A percentile compares a stretch with the other conserved stretches of the same genome.
These are phyloP conservation scores for Flaveria ramosissima DNA, from an alignment of 129 eudicot genomes.

Conservation along the genomic window DNA sequence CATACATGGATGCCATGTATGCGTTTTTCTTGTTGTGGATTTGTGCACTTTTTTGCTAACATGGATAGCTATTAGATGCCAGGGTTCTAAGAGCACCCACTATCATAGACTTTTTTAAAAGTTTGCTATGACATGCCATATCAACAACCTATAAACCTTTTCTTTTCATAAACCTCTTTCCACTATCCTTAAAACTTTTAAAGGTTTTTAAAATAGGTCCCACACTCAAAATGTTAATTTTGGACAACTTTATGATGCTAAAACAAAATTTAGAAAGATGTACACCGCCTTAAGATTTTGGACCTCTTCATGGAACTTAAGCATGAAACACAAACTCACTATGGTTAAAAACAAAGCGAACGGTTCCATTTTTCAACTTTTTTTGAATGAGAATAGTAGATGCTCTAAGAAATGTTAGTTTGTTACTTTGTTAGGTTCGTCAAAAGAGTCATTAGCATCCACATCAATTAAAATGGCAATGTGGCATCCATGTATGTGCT, in stretches of 20 bases:
- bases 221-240: background rate
- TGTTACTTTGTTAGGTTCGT: background rate
- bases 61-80: background rate
- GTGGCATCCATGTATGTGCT: background rate
- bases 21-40: background rate
- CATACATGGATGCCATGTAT: background rate
- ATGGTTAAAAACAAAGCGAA: background rate
- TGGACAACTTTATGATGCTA: background rate
- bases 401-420: background rate
- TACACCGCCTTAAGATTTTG: background rate
- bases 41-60: background rate
- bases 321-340: background rate
- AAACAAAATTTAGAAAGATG: background rate
- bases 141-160: background rate
- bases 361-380: background rate
- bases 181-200: background rate
- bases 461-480: background rate
- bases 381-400: background rate
- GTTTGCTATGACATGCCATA: background rate
- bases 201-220: background rate
- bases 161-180: background rate
- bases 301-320: background rate
- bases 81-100: conserved; percentile 1
- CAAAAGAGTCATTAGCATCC: background rate
- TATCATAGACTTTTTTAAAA: background rate